A percentile compares a stretch with the other conserved stretches of the same genome.
Conservation (phyloP, 2,329 filamentous ascomycete species). For the Aspergillus felis region DNA sequence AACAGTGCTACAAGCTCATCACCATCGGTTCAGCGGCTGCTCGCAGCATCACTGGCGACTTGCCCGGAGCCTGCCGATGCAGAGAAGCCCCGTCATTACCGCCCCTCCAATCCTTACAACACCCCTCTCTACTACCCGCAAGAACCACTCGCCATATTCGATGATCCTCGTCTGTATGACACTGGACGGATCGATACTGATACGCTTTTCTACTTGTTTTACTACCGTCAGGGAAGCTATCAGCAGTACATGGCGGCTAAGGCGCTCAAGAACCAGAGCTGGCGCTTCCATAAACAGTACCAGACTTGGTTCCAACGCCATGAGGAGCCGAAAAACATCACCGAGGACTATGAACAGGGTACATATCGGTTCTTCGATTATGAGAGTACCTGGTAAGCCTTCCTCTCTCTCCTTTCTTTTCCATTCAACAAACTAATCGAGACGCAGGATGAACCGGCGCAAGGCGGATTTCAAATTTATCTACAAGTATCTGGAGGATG, state of each 20-base stretch:
- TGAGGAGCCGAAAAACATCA: slow-evolving; percentile 97
- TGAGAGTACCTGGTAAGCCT: slow-evolving; percentile 89
- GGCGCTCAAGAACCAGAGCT: slow-evolving; percentile 96
- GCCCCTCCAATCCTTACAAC: slow-evolving; percentile 74
- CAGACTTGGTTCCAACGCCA: slow-evolving; percentile 99
- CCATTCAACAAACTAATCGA: slow-evolving; percentile 11
- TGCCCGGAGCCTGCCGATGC: slow-evolving; percentile 74
- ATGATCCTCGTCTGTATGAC: slow-evolving; percentile 80
- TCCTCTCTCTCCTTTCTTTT: slow-evolving; percentile 8
- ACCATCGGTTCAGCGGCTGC: slow-evolving; percentile 66
- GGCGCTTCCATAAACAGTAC: slow-evolving; percentile 99
- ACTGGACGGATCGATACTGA: slow-evolving; percentile 80
- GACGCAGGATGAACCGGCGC: slow-evolving; percentile 87
- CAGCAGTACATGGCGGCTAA: slow-evolving; percentile 95
- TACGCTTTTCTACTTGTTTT: slow-evolving; percentile 97
- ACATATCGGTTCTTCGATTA: slow-evolving; percentile 99
- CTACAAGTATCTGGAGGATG: slow-evolving; percentile 96
- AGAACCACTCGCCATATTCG: slow-evolving; percentile 85
- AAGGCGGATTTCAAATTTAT: slow-evolving; percentile 98
- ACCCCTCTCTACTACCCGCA: slow-evolving; percentile 84
- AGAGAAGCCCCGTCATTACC: slow-evolving; percentile 78
- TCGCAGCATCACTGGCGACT: slow-evolving; percentile 68
- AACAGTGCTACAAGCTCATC: slow-evolving; percentile 49
- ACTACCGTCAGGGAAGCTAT: slow-evolving; percentile 94
- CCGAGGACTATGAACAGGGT: slow-evolving; percentile 96